Evolutionary conservation across 2,329 filamentous ascomycete genomes (phyloP).

Genomic region (Anthostomella pinea): DNA sequence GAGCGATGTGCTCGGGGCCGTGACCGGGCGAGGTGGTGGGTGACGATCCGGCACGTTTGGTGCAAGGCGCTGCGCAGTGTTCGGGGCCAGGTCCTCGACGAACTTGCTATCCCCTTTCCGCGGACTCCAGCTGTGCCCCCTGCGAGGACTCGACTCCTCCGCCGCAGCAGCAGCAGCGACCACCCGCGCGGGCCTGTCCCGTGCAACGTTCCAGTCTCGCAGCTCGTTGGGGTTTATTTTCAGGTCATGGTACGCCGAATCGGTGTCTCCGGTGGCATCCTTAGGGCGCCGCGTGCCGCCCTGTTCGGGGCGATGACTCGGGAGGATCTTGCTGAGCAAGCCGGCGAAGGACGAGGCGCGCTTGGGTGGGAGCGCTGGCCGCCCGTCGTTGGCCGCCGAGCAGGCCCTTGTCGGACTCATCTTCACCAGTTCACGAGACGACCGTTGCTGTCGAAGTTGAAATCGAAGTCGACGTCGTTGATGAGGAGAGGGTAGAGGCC

Average conservation of each 20-base stretch:
- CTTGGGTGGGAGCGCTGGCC: slow-evolving; percentile 13
- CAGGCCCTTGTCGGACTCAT: slow-evolving; percentile 17
- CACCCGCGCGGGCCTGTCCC: slow-evolving; percentile 11
- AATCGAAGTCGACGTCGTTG: too few relatives aligned
- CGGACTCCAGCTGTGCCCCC: slow-evolving; percentile 12
- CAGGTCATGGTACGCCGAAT: slow-evolving; percentile 22
- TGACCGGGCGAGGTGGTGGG: slow-evolving; percentile 1
- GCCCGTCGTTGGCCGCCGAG: slow-evolving; percentile 3
- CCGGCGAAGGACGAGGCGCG: slow-evolving; percentile 33
- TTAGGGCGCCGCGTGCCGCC: slow-evolving; percentile 43
- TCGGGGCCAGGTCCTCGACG: slow-evolving; percentile 14
- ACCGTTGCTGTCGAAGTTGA: not conserved
- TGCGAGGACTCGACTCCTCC: slow-evolving; percentile 9
- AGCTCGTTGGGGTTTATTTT: slow-evolving; percentile 25
- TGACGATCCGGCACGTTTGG: slow-evolving; percentile 1
- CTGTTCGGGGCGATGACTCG: slow-evolving; percentile 47
- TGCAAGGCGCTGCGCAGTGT: slow-evolving; percentile 7
- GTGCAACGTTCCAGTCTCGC: slow-evolving; percentile 28
- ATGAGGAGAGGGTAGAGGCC: slow-evolving; percentile 9
- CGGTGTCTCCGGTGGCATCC: slow-evolving; percentile 17
- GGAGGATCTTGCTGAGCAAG: slow-evolving; percentile 46
- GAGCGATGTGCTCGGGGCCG: not conserved
- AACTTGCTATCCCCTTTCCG: slow-evolving; percentile 15
- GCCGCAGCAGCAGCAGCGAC: not conserved
- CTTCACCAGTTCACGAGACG: not conserved